Evolutionary conservation across 2,329 filamentous ascomycete genomes (phyloP).

Genomic region (Mariannaea sp.): DNA sequence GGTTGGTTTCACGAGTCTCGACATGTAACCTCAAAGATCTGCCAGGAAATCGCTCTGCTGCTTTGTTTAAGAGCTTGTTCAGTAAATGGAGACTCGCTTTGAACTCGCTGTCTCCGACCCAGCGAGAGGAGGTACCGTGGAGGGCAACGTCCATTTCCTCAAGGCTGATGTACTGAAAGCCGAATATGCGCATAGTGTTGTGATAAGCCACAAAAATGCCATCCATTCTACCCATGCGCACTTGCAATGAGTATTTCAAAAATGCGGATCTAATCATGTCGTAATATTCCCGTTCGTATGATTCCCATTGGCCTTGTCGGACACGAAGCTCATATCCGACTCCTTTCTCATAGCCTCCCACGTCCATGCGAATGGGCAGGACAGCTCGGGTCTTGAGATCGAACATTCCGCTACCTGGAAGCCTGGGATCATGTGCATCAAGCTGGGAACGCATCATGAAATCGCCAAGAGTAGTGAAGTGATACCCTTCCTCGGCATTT

Average conservation of each 20-base stretch:
- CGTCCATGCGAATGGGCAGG: constrained; percentile 87
- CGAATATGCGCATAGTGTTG: constrained; percentile 93
- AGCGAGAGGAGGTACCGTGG: constrained; percentile 73
- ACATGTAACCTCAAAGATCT: constrained; percentile 80
- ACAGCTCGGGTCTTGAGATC: constrained; percentile 96
- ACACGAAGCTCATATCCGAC: constrained; percentile 84
- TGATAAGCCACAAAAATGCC: constrained; percentile 97
- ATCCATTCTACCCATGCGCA: constrained; percentile 97
- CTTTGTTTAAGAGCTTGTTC: constrained; percentile 78
- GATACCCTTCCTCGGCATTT: constrained; percentile 75
- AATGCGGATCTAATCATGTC: constrained; percentile 96
- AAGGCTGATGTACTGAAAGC: constrained; percentile 91
- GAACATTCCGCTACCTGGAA: constrained; percentile 93
- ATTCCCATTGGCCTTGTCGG: constrained; percentile 80
- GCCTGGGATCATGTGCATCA: constrained; percentile 82
- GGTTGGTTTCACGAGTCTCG: constrained; percentile 67
- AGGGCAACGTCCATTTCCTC: constrained; percentile 86
- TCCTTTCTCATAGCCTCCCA: constrained; percentile 71
- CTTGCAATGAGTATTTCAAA: constrained; percentile 95
- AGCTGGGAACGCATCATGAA: constrained; percentile 95
- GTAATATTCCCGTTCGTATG: constrained; percentile 93
- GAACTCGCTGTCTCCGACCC: constrained; percentile 83
- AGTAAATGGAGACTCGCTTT: constrained; percentile 77
- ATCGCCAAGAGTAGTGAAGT: constrained; percentile 85
- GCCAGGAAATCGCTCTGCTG: constrained; percentile 74